Evolutionary conservation across 768 basidiomycete species (phyloP).

Genomic region (Serpula lacrymans): DNA sequence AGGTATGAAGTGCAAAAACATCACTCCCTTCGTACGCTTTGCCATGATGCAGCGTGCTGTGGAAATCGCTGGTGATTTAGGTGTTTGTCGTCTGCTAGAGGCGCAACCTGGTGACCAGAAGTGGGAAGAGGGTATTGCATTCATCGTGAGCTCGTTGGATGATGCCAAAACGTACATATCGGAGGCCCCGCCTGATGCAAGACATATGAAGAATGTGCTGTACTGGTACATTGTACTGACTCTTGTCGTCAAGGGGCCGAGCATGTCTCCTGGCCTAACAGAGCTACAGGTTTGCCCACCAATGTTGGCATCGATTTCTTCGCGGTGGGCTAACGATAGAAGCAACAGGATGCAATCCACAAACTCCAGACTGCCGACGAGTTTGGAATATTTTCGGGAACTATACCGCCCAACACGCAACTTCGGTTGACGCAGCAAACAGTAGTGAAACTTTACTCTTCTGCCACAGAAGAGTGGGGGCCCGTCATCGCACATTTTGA

Average conservation of each 20-base stretch:
- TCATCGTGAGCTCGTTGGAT: slow-evolving; percentile 56
- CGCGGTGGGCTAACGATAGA: neutral
- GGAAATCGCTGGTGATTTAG: slow-evolving; percentile 57
- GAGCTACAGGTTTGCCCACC: slow-evolving; percentile 44
- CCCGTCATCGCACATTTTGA: slow-evolving; percentile 37
- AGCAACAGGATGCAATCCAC: slow-evolving; percentile 33
- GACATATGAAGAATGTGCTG: slow-evolving; percentile 55
- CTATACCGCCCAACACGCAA: slow-evolving; percentile 46
- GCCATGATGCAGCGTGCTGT: slow-evolving; percentile 61
- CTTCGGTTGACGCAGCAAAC: slow-evolving; percentile 50
- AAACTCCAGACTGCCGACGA: slow-evolving; percentile 53
- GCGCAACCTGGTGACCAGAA: slow-evolving; percentile 37
- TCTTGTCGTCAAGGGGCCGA: slow-evolving; percentile 48
- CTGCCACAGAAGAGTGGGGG: slow-evolving; percentile 46
- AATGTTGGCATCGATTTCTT: neutral
- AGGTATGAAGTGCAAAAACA: slow-evolving; percentile 54
- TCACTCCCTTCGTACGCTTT: slow-evolving; percentile 53
- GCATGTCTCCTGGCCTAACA: slow-evolving; percentile 44
- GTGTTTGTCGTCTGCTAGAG: slow-evolving; percentile 45
- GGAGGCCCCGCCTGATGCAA: slow-evolving; percentile 58
- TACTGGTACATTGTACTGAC: slow-evolving; percentile 59
- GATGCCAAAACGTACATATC: slow-evolving; percentile 55
- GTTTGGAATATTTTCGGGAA: slow-evolving; percentile 44
- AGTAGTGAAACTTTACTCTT: slow-evolving; percentile 43
- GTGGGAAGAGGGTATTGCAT: slow-evolving; percentile 60